These are phyloP conservation scores for Ustulina deusta DNA, from an alignment of 2,329 filamentous ascomycete genomes.

Conservation along the genomic window DNA sequence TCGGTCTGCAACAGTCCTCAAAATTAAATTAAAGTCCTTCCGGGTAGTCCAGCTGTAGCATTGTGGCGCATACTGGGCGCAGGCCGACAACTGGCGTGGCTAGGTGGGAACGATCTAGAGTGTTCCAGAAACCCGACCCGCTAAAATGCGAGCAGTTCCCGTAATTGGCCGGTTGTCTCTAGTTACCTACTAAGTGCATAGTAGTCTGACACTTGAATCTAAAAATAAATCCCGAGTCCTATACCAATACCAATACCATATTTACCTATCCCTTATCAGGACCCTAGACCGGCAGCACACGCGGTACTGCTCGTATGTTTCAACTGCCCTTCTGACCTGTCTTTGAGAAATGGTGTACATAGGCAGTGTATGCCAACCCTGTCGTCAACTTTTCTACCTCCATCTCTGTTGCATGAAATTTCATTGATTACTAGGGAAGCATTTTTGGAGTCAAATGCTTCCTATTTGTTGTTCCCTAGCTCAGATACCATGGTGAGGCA, in stretches of 20 bases:
- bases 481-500: neutral
- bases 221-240: conserved; percentile 33
- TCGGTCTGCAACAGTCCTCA: neutral
- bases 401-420: neutral
- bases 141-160: neutral
- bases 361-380: neutral
- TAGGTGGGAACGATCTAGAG: conserved; percentile 9
- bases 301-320: neutral
- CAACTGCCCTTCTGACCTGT: neutral
- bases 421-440: no score
- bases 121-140: conserved; percentile 7
- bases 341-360: no score
- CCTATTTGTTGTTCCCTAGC: no score
- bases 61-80: conserved; percentile 30
- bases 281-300: no score
- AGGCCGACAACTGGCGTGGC: conserved; percentile 19
- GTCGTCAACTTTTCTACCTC: neutral
- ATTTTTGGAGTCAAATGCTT: neutral
- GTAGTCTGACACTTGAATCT: conserved; percentile 14
- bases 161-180: conserved; percentile 7
- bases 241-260: no score
- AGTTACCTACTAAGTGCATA: neutral
- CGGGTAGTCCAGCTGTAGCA: conserved; percentile 24
- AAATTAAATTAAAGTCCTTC: conserved; percentile 19
- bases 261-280: neutral